Evolutionary conservation across 768 basidiomycete genomes (phyloP), one percentile per base, ranked within the genome.

Genomic region (Podaxis sp.): DNA sequence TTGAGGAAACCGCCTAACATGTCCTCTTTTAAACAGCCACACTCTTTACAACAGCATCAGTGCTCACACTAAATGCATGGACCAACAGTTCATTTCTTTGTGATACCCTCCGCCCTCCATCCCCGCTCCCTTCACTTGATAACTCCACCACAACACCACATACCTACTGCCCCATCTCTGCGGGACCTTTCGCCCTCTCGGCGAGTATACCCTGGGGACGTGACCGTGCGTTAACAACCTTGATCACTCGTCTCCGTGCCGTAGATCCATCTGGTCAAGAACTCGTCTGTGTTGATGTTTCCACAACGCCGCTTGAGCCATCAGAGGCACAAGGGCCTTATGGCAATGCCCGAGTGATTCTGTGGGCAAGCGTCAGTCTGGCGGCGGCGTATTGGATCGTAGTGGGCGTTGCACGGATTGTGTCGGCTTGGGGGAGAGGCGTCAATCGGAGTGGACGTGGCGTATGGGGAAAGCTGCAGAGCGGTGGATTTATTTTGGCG

Each of bases 201-300:
- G 78, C 91, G 10, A 80, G 87, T 16, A 84, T 93, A 42, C 86
- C 86, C 4, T 84, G 90, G 68, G 79, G 82, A 37, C 66, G 76
- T 47, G 77, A 82, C 61, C 89, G 90, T 69, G 82, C 87, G 14
- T 79, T 98, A 47, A 91, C 91, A 11, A 95, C 95, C 9, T 80
- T 96, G 59, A 80, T 83, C 63, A 97, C 95, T 1, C 86, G 86
- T 21, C 74, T 99, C 23, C 88, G 92, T 50, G 90, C 95, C 6
- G 89, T 98, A 23, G 97, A 99, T 74, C 88, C 95, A 0, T 87
- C 83, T 47, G 84, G 89, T 55, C 79, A 85, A 36, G 91, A 95
- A 66, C 80, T 98, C 47, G 74, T 95, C 2, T 99, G 97, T 70
- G 67, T 95, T 50, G 87, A 90, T 64, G 75, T 98, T 16, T 68